Evolutionary conservation across 2,329 filamentous ascomycete genomes (phyloP).

Genomic region (Pyricularia grisea): DNA sequence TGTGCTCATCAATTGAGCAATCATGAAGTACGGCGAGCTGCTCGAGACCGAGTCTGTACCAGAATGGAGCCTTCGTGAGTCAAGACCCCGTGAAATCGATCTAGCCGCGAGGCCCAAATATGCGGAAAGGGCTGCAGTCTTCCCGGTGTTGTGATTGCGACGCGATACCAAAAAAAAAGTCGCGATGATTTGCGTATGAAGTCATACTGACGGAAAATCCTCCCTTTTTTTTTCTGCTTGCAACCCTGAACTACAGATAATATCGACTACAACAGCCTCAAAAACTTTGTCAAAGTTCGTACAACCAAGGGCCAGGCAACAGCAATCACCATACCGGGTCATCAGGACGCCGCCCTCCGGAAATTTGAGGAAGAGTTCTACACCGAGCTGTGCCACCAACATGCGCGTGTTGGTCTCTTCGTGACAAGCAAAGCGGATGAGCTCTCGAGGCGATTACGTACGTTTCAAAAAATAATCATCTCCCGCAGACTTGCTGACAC

Average conservation of each 20-base stretch:
- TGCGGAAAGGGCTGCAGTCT: neutral
- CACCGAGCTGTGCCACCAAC: conserved; percentile 60
- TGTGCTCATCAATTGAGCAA: conserved; percentile 5
- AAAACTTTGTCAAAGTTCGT: conserved; percentile 73
- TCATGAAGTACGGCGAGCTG: conserved; percentile 70
- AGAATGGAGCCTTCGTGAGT: conserved; percentile 68
- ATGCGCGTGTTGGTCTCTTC: conserved; percentile 70
- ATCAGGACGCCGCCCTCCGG: conserved; percentile 46
- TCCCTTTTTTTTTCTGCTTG: no score
- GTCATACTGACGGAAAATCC: neutral
- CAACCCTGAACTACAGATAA: conserved; percentile 47
- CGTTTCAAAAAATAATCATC: conserved; percentile 15
- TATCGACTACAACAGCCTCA: conserved; percentile 82
- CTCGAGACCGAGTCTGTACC: conserved; percentile 69
- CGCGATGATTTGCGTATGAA: neutral
- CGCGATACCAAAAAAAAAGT: neutral
- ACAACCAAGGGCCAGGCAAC: conserved; percentile 62
- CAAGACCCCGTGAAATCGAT: neutral
- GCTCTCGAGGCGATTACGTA: conserved; percentile 60
- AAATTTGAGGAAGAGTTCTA: conserved; percentile 67
- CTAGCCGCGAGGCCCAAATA: neutral
- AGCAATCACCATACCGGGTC: conserved; percentile 67
- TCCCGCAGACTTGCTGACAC: neutral
- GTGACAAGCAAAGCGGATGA: conserved; percentile 73
- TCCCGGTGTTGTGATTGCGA: neutral